These are phyloP conservation scores for Intubia oerlemansii DNA, from an alignment of 2,329 filamentous ascomycete species.

Conservation along the genomic window DNA sequence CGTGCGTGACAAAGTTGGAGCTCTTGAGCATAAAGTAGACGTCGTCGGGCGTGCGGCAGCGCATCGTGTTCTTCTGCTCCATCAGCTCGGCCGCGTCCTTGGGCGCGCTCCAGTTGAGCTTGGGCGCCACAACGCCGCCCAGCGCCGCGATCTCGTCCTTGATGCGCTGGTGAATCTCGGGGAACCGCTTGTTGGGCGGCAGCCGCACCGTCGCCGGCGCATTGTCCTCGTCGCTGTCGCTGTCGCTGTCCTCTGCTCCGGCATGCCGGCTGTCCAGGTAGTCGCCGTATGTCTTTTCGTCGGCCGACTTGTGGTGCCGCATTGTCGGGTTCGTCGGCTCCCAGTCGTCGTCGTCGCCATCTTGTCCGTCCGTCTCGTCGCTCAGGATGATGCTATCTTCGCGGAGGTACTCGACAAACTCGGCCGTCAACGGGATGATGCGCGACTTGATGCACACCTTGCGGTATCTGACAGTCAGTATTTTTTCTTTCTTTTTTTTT, in stretches of 20 bases:
- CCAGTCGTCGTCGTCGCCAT: conserved; percentile 36
- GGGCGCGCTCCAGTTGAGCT: conserved; percentile 92
- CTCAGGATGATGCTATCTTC: conserved; percentile 85
- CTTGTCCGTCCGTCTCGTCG: conserved; percentile 30
- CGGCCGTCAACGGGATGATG: conserved; percentile 52
- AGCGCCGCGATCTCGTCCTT: conserved; percentile 58
- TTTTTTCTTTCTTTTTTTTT: too few species aligned
- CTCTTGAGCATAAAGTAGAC: conserved; percentile 87
- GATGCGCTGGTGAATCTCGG: conserved; percentile 57
- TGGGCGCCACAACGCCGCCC: conserved; percentile 72
- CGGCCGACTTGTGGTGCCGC: conserved; percentile 15
- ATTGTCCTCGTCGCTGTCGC: conserved; percentile 25
- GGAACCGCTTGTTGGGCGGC: conserved; percentile 35
- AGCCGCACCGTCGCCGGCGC: conserved; percentile 18
- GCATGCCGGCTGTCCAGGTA: conserved; percentile 2
- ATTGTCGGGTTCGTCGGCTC: conserved; percentile 17
- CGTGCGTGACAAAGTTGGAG: conserved; percentile 85
- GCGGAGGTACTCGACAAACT: conserved; percentile 70
- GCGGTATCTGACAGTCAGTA: conserved; percentile 37
- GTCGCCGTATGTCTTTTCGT: conserved; percentile 16
- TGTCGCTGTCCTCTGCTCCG: conserved; percentile 12
- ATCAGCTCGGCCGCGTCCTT: conserved; percentile 92
- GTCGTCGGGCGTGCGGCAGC: conserved; percentile 74
- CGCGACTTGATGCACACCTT: conserved; percentile 66
- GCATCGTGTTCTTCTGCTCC: conserved; percentile 67